phyloP scores from a whole-genome alignment of 257 asterid species.

The Fraxinus pennsylvanica region DNA sequence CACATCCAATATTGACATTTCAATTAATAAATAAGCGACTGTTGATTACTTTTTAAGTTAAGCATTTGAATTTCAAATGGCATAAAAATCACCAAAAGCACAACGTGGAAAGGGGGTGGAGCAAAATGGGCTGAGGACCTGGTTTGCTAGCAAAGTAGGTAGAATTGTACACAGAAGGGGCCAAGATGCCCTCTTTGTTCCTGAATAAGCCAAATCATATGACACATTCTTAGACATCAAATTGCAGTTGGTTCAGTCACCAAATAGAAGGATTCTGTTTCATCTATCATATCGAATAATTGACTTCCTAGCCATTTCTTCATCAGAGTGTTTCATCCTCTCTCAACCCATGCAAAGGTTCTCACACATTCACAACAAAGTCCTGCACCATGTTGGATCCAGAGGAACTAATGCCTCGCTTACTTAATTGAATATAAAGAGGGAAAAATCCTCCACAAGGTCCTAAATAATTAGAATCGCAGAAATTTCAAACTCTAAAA shows the following conservation, averaged over 20 bases:
- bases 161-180: too few relatives aligned
- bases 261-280: background rate
- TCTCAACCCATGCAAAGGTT: background rate
- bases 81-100: background rate
- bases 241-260: background rate
- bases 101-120: too few relatives aligned
- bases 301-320: background rate
- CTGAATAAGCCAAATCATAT: too few relatives aligned
- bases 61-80: too few relatives aligned
- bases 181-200: too few relatives aligned
- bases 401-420: background rate
- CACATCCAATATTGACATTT: slow-evolving; percentile 46
- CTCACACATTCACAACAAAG: background rate
- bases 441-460: too few relatives aligned
- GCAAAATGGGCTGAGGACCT: too few relatives aligned
- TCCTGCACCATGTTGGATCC: background rate
- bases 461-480: too few relatives aligned
- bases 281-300: background rate
- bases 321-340: background rate
- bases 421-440: too few relatives aligned
- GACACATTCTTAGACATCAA: background rate
- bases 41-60: too few relatives aligned
- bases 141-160: too few relatives aligned
- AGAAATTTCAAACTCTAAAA: background rate
- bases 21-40: too few relatives aligned